These are phyloP conservation scores for peach (Prunus persica) DNA, from an alignment of 306 rosid species.

Conservation along the genomic window DNA sequence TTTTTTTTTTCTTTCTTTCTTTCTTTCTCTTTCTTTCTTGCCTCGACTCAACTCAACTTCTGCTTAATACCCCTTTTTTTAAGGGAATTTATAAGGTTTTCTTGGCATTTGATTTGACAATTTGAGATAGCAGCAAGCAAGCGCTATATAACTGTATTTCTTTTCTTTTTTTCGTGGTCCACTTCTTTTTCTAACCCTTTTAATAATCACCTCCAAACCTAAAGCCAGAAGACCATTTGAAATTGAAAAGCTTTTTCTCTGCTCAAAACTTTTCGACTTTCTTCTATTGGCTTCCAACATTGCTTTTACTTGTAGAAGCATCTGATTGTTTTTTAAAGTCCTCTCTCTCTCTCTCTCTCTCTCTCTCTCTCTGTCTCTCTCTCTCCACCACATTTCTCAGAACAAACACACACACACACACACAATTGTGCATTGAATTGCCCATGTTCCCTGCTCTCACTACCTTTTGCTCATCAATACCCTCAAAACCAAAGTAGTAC, in stretches of 20 bases:
- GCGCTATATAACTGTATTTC: neutral
- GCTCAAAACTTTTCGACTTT: slow-evolving; percentile 56
- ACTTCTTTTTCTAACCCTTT: neutral
- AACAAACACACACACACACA: slow-evolving; percentile 14
- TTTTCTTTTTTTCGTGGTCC: slow-evolving; percentile 3
- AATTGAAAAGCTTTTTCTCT: slow-evolving; percentile 34
- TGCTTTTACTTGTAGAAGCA: slow-evolving; percentile 50
- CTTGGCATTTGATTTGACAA: slow-evolving; percentile 18
- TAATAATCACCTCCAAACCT: slow-evolving; percentile 35
- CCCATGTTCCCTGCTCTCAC: slow-evolving; percentile 31
- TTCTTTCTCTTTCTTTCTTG: neutral
- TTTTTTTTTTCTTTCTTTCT: neutral
- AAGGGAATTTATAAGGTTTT: neutral
- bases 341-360: slow-evolving; percentile 18
- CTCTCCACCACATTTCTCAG: neutral
- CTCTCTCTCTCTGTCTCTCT: slow-evolving; percentile 11
- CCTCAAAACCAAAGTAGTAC: slow-evolving; percentile 13
- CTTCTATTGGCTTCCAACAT: slow-evolving; percentile 38
- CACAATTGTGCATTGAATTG: slow-evolving; percentile 23
- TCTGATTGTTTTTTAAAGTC: slow-evolving; percentile 31
- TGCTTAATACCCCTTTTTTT: neutral
- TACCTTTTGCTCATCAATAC: slow-evolving; percentile 17
- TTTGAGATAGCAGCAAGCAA: slow-evolving; percentile 2
- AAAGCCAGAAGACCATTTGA: slow-evolving; percentile 51
- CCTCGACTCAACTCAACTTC: neutral